Base-by-base conservation (phyloP, 2,329 filamentous ascomycete genomes). In the Fusarium nelsonii region DNA sequence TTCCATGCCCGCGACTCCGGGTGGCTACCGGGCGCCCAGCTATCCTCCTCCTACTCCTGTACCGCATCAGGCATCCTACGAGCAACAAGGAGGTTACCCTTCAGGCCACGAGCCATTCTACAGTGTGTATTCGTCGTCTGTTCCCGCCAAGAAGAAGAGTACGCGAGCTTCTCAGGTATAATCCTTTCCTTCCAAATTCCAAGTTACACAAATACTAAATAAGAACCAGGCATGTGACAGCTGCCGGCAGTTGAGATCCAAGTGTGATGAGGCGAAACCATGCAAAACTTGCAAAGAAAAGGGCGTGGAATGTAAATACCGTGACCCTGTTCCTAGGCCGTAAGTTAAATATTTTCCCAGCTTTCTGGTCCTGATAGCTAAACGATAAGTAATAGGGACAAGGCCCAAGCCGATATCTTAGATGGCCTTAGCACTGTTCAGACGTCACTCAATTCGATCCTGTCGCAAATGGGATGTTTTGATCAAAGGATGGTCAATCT, bases 301-400 rank as follows among this genome's bases (percentile, higher is more conserved):
- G 77, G 90, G 87, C 70, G 85, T 93, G 33, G 86, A 90, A 54
- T 99, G 93, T 82, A 90, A 92, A 78, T 98, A 97, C 79, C 90
- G 94, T 70, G 94, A 97, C 75, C 91, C 96, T 8, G 92, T 93
- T 23, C 93, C 93, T 16, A 96, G 97, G 76, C 95, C 97, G 92
- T 97, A 85, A 78, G 91, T 52, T 37, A 33, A 10, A 16, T 26
- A 9, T 26, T 18, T 44, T 44, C 32, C 4, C 32, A 10, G 18
- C 32, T n/a, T 4, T 4, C 7, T 16, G 10, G 15, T 26, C 14
- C 6, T 49, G 12, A 48, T 61, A 10, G 49, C 70, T 72, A 56
- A 74, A 32, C 15, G 37, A 28, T 14, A 18, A 44, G 20, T 58
- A 87, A 85, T 57, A 84, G 86, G 68, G 88, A 90, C 74, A 90